Base-by-base conservation (phyloP, 2,329 filamentous ascomycete genomes). In the Drechslerella dactyloides region DNA sequence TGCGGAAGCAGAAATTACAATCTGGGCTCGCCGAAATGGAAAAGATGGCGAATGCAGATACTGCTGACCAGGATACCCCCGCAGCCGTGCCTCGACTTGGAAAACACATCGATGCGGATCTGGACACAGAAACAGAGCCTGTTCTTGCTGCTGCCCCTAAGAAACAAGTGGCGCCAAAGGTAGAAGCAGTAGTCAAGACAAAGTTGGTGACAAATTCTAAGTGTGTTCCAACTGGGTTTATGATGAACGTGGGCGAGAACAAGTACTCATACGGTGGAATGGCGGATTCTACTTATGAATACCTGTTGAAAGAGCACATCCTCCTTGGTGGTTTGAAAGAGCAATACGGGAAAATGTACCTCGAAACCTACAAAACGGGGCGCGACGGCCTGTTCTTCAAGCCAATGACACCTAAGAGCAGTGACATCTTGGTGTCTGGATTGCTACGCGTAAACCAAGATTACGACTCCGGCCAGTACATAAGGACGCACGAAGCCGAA, bases 361-460 rank as follows among this genome's bases (percentile, higher is more conserved):
- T 88, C 66, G 85, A 85, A 64, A 85, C 87, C 2, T 85, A 88
- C 30, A 85, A 88, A 3, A 86, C 86, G 0, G 85, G 89, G 37
- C 89, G 89, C 74, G 84, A 91, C 74, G 84, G 90, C 78, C 83
- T 96, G 8, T 85, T 96, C 65, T 96, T 86, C 80, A 85, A 89
- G 3, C 91, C 92, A 0, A 89, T 94, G 86, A 84, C 87, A 19
- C 84, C 86, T 5, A 84, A 85, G 30, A 82, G 85, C 59, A 85
- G 85, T 57, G 86, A 93, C 69, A 85, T 94, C n/a, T 83, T 94
- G 1, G 86, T 94, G 72, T 86, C 90, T 0, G 89, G 89, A 23
- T 87, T 86, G 75, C 79, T 85, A n/a, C 81, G 78, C 52, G 83
- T 84, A 8, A 78, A 76, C 0, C 82, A 83, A 13, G 79, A 82